Evolutionary conservation across 116 monocot species (phyloP), one percentile per base, ranked within the genome.

Genomic region (Zostera marina): DNA sequence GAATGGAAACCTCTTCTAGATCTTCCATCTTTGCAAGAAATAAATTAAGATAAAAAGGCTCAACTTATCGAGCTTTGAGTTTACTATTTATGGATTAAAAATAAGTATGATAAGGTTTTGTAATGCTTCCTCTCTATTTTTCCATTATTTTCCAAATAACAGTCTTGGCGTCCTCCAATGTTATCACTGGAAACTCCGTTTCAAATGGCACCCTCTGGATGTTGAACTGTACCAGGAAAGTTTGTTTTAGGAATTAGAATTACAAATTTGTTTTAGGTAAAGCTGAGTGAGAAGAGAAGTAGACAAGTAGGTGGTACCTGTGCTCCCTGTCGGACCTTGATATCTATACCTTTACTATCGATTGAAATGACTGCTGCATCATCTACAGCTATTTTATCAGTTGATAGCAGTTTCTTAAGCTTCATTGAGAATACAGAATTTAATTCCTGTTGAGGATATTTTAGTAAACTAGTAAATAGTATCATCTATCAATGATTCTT

Each of bases 291-390:
- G 15, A 49, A 15, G 2, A 16, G 17, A 49, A 16, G 19, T 16
- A 26, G 26, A 26, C 26, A 26, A 26, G 26, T 26, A 26, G 44
- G 46, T 22, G 11, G 22, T 79, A 93, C 93, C 93, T 93, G 81
- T 42, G 88, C 81, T 70, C 93, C 93, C 59, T 93, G 81, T 12
- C 93, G 77, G 61, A 87, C 88, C 14, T 88, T 62, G 54, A 93
- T 81, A 60, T 93, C 93, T 56, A 68, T 83, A 42, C 93, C 93
- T 73, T 87, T 93, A 70, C 84, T 81, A 47, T 93, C 93, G 54
- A 93, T 72, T 23, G 93, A 93, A 76, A 93, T 93, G 25, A 93
- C 65, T 62, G 87, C 93, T 40, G 87, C 93, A 81, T 93, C 93
- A 63, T 93, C 88, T 67, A 93, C 62, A 70, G 87, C 87, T 12